phyloP scores from a whole-genome alignment of 2,329 filamentous ascomycete species.

The Diaporthe sp. region DNA sequence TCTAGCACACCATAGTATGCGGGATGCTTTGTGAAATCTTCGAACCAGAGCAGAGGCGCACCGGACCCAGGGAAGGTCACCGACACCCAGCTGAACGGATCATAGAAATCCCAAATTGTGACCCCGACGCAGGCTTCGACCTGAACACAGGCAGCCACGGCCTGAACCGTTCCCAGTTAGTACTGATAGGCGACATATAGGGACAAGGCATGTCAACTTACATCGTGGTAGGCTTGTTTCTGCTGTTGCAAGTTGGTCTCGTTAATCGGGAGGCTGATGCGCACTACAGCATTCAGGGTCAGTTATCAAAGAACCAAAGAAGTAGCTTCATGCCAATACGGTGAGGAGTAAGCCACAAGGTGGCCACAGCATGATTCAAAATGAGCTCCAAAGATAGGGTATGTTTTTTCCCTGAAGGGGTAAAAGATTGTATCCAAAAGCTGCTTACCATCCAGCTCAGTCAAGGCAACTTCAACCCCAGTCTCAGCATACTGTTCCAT shows the following conservation, averaged over 20 bases:
- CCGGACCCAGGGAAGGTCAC: conserved; percentile 48
- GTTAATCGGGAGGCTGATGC: conserved; percentile 51
- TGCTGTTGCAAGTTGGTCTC: conserved; percentile 55
- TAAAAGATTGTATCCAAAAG: too few relatives aligned
- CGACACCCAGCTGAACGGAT: conserved; percentile 50
- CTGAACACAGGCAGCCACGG: conserved; percentile 46
- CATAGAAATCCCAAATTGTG: conserved; percentile 55
- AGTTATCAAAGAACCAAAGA: too few relatives aligned
- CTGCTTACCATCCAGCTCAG: conserved; percentile 72
- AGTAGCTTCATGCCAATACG: too few relatives aligned
- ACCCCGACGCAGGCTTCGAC: conserved; percentile 51
- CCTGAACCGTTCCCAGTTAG: neutral
- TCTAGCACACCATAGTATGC: conserved; percentile 52
- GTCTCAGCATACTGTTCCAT: conserved; percentile 60
- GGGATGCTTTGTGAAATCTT: conserved; percentile 48
- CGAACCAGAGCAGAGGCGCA: conserved; percentile 46
- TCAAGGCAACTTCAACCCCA: conserved; percentile 66
- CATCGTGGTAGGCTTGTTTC: conserved; percentile 54
- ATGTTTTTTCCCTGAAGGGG: too few relatives aligned
- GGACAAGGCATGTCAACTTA: neutral
- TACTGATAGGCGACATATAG: neutral
- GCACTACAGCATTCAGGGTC: too few relatives aligned
- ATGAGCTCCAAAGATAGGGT: too few relatives aligned
- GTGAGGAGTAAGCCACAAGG: too few relatives aligned
- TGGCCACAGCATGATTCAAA: too few relatives aligned